Evolutionary conservation across 202 grass and related monocot genomes (phyloP), one percentile per base, ranked within the genome.

Genomic region (Tripidium arundinaceum): DNA sequence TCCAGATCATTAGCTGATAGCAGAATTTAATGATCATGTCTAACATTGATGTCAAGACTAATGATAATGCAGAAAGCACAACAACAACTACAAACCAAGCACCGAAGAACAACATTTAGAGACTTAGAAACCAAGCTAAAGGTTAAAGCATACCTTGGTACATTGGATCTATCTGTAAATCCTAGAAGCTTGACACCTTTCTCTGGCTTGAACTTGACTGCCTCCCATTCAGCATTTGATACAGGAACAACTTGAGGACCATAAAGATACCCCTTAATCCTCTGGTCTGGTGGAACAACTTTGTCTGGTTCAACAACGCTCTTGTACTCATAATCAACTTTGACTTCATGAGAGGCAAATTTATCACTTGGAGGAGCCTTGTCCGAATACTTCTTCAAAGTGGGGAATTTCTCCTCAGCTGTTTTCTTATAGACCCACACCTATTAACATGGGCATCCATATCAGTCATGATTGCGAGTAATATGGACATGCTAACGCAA

Each of bases 381-480:
- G 65, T 94, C 95, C 37, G 92, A 94, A 79, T 89, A 94, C 68
- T 80, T 98, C 76, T 94, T 98, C 73, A 94, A 85, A 81, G 84
- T 88, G 81, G 95, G 95, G 43, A 98, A 94, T 84, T 86, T 98
- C 39, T 98, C 95, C 81, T 98, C 92, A 71, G 83, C 85, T 76
- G 95, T 93, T 83, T 98, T 98, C 80, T 98, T 98, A 87, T 94
- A 98, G 8, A 89, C 95, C 92, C 95, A 98, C 58, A 98, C 95
- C 95, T 98, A 61, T 86, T 85, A 46, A 93, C 61, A 90, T 62
- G 70, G 43, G 26, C 33, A 78, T 78, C 42, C 24, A 72, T 69
- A 84, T 39, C 54, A 79, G 62, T 43, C 41, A 82, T 77, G 79
- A 13, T 12, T 54, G 7, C 21, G 13, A 74, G 45, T 34, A 33